phyloP scores from a whole-genome alignment of 352 stramenopile species.

The Phytopythium mirpurense region DNA sequence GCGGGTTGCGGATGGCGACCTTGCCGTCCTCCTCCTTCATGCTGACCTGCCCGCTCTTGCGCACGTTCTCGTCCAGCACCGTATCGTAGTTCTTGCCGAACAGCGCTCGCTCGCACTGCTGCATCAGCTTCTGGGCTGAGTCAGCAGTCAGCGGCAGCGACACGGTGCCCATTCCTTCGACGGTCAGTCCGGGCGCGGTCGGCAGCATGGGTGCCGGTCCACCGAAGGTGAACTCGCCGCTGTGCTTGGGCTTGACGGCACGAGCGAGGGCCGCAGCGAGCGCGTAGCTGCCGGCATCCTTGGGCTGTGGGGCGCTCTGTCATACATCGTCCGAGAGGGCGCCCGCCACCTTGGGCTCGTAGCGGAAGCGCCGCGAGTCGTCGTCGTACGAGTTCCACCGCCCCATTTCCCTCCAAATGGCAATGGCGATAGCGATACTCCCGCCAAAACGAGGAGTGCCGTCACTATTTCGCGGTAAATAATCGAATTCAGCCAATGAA shows the following conservation, averaged over 20 bases:
- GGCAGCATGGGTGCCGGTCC: slow-evolving; percentile 9
- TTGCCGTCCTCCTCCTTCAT: neutral
- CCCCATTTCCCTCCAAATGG: neutral
- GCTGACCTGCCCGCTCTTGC: slow-evolving; percentile 16
- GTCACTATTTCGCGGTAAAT: too few species aligned
- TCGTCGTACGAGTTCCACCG: neutral
- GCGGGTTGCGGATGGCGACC: slow-evolving; percentile 3
- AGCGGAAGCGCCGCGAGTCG: slow-evolving; percentile 2
- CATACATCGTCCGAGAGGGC: neutral
- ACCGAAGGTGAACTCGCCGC: slow-evolving; percentile 11
- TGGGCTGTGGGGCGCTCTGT: neutral
- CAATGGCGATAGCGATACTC: neutral
- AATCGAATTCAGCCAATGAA: neutral
- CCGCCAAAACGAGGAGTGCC: neutral
- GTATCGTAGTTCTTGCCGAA: slow-evolving; percentile 6
- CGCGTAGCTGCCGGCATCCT: slow-evolving; percentile 6
- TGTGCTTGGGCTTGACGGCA: neutral
- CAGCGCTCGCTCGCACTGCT: slow-evolving; percentile 8
- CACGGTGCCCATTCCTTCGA: slow-evolving; percentile 8
- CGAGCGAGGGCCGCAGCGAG: slow-evolving; percentile 1
- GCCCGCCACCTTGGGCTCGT: slow-evolving; percentile 3
- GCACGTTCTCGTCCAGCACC: slow-evolving; percentile 14
- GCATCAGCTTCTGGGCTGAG: neutral
- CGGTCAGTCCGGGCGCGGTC: slow-evolving; percentile 5
- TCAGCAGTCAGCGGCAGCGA: slow-evolving; percentile 6